Base-by-base conservation (phyloP, 164 flowering plant species). In the Nelumbo lutea region DNA sequence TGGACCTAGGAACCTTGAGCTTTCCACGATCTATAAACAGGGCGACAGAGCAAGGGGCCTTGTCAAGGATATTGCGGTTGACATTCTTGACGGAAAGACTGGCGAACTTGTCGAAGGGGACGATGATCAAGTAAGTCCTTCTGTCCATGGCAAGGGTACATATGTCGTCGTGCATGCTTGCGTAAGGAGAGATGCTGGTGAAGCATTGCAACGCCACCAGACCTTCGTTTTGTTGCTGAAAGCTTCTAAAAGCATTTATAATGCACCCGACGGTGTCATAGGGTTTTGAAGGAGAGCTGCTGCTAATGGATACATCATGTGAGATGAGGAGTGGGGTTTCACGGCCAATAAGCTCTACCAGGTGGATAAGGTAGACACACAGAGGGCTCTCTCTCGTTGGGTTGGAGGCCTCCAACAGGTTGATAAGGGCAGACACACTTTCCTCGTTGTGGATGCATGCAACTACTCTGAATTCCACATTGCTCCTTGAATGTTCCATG, bases 131-230 rank as follows among this genome's bases (percentile, higher is more conserved):
- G 11, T 73, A 42, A 0, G 79, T 73, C 41, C 76, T 65, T 74
- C 75, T 84, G 27, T 86, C 85, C 3, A 80, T 46, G 0, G 87
- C 86, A 14, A 84, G 59, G 11, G 72, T 46, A 66, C 89, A 82
- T 1, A 83, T 80, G 48, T 82, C 87, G 10, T 83, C 70, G 62
- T 85, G 84, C 84, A 85, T 83, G 1, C 81, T 76, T 3, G 73
- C 66, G 27, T 66, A 78, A 38, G 89, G 86, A 0, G 83, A 65
- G n/a, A 81, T 73, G 41, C 72, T 79, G n/a, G 76, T 77, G 47
- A 69, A 81, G 67, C 68, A 65, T 2, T 79, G 65, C 52, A 83
- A 57, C 0, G 61, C 5, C 5, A 74, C 70, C 5, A n/a, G 4
- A 9, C 72, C 73, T 1, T 44, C 38, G 66, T 50, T 43, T 2